Evolutionary conservation across 2,329 filamentous ascomycete species (phyloP).

Genomic region (Bipolaris bicolor): DNA sequence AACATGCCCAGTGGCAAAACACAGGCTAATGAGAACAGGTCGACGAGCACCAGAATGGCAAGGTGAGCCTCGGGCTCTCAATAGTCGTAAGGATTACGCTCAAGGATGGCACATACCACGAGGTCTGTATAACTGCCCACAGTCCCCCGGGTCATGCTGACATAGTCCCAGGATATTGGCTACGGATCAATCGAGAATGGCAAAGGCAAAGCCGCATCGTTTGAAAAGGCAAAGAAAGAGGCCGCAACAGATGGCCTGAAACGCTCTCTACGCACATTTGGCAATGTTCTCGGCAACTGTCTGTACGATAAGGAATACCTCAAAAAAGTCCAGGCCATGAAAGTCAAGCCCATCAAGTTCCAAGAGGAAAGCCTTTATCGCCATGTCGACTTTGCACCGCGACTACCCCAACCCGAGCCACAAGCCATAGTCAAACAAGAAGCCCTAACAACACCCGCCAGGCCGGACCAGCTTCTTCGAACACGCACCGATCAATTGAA

Average conservation of each 20-base stretch:
- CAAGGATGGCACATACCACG: constrained; percentile 93
- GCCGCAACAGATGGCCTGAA: constrained; percentile 95
- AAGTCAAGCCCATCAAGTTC: constrained; percentile 77
- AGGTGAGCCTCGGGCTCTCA: constrained; percentile 83
- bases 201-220: constrained; percentile 92
- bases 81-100: constrained; percentile 91
- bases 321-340: constrained; percentile 86
- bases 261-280: constrained; percentile 86
- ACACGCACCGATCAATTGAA: constrained; percentile 43
- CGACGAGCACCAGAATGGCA: constrained; percentile 81
- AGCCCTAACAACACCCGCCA: constrained; percentile 30
- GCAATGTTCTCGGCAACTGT: constrained; percentile 97
- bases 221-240: constrained; percentile 99
- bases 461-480: constrained; percentile 32
- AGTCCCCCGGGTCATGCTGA: constrained; percentile 9
- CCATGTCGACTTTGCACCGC: constrained; percentile 72
- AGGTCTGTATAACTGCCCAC: constrained; percentile 54
- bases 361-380: constrained; percentile 80
- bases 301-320: constrained; percentile 97
- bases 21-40: constrained; percentile 55
- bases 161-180: constrained; percentile 73
- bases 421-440: constrained; percentile 39
- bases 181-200: constrained; percentile 97
- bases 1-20: background rate
- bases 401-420: constrained; percentile 46